phyloP scores from a whole-genome alignment of 2,329 filamentous ascomycete species.

The Ramularia endophylla region DNA sequence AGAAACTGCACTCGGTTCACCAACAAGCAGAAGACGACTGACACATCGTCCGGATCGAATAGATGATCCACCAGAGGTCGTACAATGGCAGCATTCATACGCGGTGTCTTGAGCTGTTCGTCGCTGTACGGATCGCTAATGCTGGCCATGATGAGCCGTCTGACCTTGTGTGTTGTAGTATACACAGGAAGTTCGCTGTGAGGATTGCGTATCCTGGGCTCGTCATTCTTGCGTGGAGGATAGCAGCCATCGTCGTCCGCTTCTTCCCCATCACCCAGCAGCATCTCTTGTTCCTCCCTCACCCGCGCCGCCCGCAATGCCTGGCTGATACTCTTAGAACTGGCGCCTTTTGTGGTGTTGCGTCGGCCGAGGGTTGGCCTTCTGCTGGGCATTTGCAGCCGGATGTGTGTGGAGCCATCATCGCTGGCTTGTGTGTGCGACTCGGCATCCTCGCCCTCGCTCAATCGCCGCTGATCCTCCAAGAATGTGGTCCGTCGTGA shows the following conservation, averaged over 20 bases:
- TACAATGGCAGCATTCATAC: slow-evolving; percentile 75
- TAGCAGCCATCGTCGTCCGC: slow-evolving; percentile 44
- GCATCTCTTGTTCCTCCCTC: slow-evolving; percentile 44
- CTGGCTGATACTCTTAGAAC: slow-evolving; percentile 32
- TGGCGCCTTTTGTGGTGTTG: slow-evolving; percentile 25
- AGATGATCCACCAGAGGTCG: slow-evolving; percentile 78
- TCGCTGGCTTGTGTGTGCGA: slow-evolving; percentile 2
- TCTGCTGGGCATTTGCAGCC: slow-evolving; percentile 19
- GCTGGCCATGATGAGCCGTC: slow-evolving; percentile 41
- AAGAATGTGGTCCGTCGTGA: slow-evolving; percentile 8
- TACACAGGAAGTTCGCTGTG: slow-evolving; percentile 65
- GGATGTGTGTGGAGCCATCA: slow-evolving; percentile 23
- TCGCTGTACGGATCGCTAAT: slow-evolving; percentile 59
- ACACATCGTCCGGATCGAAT: slow-evolving; percentile 73
- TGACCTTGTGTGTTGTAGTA: slow-evolving; percentile 62
- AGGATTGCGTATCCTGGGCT: slow-evolving; percentile 45
- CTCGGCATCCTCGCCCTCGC: slow-evolving; percentile 1
- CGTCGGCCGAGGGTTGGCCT: slow-evolving; percentile 26
- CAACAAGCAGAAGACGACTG: slow-evolving; percentile 76
- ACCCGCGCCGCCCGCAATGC: slow-evolving; percentile 36
- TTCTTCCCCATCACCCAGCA: slow-evolving; percentile 41
- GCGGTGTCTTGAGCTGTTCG: slow-evolving; percentile 71
- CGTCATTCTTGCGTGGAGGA: slow-evolving; percentile 32
- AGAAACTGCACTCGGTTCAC: slow-evolving; percentile 78
- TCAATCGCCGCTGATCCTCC: slow-evolving; percentile 7